Base-by-base conservation (phyloP, 306 rosid genomes). In the Pterocarpus santalinus region DNA sequence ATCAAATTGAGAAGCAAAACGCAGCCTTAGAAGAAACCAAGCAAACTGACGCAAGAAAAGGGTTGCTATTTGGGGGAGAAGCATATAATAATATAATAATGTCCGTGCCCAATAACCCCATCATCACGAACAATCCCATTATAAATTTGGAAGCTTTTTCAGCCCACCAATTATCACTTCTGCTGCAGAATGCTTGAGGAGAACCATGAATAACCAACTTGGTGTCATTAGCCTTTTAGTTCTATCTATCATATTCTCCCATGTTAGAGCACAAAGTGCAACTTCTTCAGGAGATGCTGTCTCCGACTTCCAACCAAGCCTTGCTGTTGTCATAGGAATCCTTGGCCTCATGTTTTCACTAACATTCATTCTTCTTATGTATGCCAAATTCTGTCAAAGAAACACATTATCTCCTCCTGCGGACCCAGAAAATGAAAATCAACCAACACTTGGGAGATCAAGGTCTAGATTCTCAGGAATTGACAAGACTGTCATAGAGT, bases 391-490 rank as follows among this genome's bases (percentile, higher is more conserved):
- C 77, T 95, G 97, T 65, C 87, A 72, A 10, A 65, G 84, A 1
- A 79, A 87, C 16, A 53, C 53, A 57, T 64, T 83, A 30, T 44
- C 28, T 57, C 75, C 56, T 43, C 5, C 63, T 1, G 61, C 73
- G 5, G 77, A 78, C 58, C 13, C 43, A 33, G 88, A 81, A 71
- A 76, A 68, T 52, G 88, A 78, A 76, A 76, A 68, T 35, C 89
- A 62, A 49, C 78, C 81, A 15, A 44, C 75, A 69, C 69, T 82
- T 17, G n/a, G 77, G 64, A 70, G 91, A 76, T 77, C 89, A 76
- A 93, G 94, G 80, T 85, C 94, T 15, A 85, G 94, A 49, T 87
- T 87, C 66, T 95, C 96, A 0, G 99, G 99, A 13, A 86, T 96
- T 30, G 97, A 93, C 52, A 96, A 92, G 85, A 86, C 91, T 16